Evolutionary conservation across 192 early-diverging fungal species (phyloP).

Genomic region (Kickxella alabastrina): DNA sequence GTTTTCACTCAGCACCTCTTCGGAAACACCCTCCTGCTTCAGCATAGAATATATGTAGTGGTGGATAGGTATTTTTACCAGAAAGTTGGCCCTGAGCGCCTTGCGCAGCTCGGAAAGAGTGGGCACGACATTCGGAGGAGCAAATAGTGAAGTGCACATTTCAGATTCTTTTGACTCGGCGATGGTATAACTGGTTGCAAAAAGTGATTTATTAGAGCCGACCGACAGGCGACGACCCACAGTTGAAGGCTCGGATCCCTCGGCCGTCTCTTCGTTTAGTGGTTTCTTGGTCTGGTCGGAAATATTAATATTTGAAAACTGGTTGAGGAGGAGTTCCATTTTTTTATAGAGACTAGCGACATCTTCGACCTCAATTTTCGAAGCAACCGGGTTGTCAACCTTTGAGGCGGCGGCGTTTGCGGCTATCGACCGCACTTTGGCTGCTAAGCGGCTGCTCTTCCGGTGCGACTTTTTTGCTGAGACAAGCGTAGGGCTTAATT

Average conservation of each 20-base stretch:
- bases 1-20: constrained; percentile 4
- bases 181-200: neutral
- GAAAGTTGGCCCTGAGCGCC: constrained; percentile 3
- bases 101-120: constrained; percentile 1
- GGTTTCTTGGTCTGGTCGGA: no score
- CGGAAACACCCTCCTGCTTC: constrained; percentile 1
- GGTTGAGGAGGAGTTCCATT: no score
- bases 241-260: constrained; percentile 7
- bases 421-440: constrained; percentile 6
- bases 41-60: constrained; percentile 12
- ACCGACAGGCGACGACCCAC: neutral
- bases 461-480: constrained; percentile 10
- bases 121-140: constrained; percentile 12
- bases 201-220: constrained; percentile 18
- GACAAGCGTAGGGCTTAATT: neutral
- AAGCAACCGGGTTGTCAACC: neutral
- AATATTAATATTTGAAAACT: no score
- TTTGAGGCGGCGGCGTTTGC: neutral
- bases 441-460: constrained; percentile 17
- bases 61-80: constrained; percentile 33
- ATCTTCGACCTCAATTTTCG: neutral
- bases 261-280: constrained; percentile 18
- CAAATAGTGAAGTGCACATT: constrained; percentile 20
- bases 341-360: no score
- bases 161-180: constrained; percentile 16